Base-by-base conservation (phyloP, 371 early-diverging fungal genomes). In the Sporodiniella umbellata region DNA sequence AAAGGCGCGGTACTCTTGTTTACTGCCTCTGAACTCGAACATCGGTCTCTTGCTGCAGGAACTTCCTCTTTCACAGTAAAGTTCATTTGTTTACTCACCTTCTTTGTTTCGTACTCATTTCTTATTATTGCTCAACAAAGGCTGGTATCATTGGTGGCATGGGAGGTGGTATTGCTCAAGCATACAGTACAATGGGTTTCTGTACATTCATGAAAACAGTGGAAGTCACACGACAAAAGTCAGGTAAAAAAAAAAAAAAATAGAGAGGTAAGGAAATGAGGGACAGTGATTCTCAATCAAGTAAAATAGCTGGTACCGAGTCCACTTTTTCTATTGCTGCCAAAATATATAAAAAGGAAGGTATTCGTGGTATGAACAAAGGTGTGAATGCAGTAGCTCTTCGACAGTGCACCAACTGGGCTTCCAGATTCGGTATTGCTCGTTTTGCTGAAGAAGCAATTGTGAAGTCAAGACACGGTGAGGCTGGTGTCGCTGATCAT, bases 161-260 rank as follows among this genome's bases (percentile, higher is more conserved):
- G 88, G 90, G 84, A 42, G 93, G 93, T 42, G 93, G 93, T 64
- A 75, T 93, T 39, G 85, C 87, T 19, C 90, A 94, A 76, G 96
- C 97, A 0, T 95, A 97, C 78, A 86, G 94, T 25, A 96, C 98
- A 22, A 97, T 96, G 96, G 96, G 98, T 5, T 96, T 96, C 75
- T 96, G 96, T 75, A 98, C 98, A 0, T 98, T 96, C 68, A 98
- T 98, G 98, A 96, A 96, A 73, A 97, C 98, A 1, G 98, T 98
- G 15, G 98, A 98, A 60, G 95, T 98, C 38, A 98, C 98, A 3
- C 84, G 96, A 31, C 93, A 92, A 80, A 97, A 95, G 75, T 81
- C 78, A 51, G 80, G 85, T 48, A 67, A 35, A 8, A 33, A 31
- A 33, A n/a, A 43, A 51, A 14, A 33, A 10, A 39, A 26, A 25